A percentile compares a stretch with the other conserved stretches of the same genome.
These are phyloP conservation scores for Paecilomyces dactylethromorphus DNA, from an alignment of 2,329 filamentous ascomycete species.

Conservation along the genomic window DNA sequence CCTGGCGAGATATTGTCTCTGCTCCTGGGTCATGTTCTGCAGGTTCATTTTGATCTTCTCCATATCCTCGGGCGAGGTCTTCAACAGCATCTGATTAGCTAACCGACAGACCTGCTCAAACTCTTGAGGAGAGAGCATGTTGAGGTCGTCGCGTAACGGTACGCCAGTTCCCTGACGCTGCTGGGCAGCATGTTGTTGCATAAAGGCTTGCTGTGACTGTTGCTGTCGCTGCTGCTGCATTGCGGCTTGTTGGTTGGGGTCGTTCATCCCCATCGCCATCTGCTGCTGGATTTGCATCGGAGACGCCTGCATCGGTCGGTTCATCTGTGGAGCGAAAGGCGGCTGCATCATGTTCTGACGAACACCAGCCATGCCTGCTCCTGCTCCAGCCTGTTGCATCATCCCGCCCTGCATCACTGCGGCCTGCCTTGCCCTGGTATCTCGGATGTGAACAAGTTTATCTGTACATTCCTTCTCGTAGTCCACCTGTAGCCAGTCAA, in stretches of 20 bases:
- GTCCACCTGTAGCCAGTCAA: conserved; percentile 22
- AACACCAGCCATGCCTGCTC: conserved; percentile 22
- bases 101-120: conserved; percentile 39
- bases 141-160: conserved; percentile 27
- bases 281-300: conserved; percentile 37
- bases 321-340: conserved; percentile 45
- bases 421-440: conserved; percentile 38
- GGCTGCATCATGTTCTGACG: conserved; percentile 36
- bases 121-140: conserved; percentile 33
- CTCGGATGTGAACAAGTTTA: conserved; percentile 39
- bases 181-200: conserved; percentile 25
- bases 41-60: conserved; percentile 44
- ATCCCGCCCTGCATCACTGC: conserved; percentile 34
- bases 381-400: conserved; percentile 27
- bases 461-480: conserved; percentile 39
- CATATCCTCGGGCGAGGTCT: conserved; percentile 37
- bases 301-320: conserved; percentile 45
- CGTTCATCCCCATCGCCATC: conserved; percentile 29
- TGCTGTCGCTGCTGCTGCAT: conserved; percentile 26
- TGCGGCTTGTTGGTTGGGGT: conserved; percentile 23
- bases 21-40: conserved; percentile 41
- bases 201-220: conserved; percentile 14
- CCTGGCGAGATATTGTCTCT: conserved; percentile 38
- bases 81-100: conserved; percentile 41
- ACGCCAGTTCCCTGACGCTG: conserved; percentile 20